These are phyloP conservation scores for Zea luxurians DNA, from an alignment of 176 grass and related monocot species.

Conservation along the genomic window DNA sequence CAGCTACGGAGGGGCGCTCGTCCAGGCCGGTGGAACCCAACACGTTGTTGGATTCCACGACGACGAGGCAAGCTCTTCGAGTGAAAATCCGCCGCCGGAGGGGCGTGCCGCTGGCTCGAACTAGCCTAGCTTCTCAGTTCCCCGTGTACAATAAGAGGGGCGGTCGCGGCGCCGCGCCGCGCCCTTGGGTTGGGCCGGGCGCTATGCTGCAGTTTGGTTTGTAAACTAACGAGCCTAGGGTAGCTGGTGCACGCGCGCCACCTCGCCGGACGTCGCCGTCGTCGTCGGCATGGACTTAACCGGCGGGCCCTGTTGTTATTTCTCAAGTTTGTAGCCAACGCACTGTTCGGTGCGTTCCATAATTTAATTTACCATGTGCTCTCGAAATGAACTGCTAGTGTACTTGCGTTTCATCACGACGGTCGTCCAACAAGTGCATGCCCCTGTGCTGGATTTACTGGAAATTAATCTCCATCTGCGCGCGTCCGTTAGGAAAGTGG, in stretches of 20 bases:
- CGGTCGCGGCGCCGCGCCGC: too few species aligned
- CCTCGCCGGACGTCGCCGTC: not conserved
- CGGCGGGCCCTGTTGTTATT: not conserved
- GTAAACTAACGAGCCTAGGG: too few species aligned
- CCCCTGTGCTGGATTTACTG: not conserved
- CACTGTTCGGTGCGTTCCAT: too few species aligned
- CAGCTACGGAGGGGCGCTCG: not conserved
- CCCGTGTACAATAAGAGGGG: not conserved
- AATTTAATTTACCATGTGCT: not conserved
- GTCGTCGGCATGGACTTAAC: not conserved
- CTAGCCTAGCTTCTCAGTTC: not conserved
- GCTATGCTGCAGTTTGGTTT: too few species aligned
- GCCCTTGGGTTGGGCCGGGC: too few species aligned
- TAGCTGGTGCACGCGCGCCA: not conserved
- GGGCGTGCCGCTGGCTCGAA: not conserved
- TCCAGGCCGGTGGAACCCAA: not conserved
- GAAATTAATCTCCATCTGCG: not conserved
- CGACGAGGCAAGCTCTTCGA: slow-evolving; percentile 35
- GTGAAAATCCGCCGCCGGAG: not conserved
- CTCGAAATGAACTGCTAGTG: not conserved
- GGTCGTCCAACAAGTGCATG: not conserved
- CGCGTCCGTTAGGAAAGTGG: too few species aligned
- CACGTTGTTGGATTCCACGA: not conserved
- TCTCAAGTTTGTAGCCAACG: not conserved
- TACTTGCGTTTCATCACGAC: slow-evolving; percentile 5